Base-by-base conservation (phyloP, 805 yeast species). In the Sungouiozyma ichnusensis region DNA sequence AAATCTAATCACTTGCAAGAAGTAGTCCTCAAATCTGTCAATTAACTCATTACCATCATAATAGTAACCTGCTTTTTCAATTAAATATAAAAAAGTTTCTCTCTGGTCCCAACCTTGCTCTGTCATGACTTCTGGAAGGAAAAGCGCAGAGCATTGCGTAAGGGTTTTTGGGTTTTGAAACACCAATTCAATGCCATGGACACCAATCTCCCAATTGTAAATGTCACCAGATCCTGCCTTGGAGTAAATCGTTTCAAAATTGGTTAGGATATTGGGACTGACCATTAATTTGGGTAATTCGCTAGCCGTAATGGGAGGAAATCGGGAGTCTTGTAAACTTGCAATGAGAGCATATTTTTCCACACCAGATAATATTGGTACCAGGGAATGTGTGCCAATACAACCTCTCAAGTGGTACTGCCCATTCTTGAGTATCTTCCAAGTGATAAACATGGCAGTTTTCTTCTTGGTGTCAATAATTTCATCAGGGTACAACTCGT, bases 101-200 rank as follows among this genome's bases (percentile, higher is more conserved):
- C 66, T 63, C 40, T 51, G 44, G 49, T 72, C 73, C 95, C 96
- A 86, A 1, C 75, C 77, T 51, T 88, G 94, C 50, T 90, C 97
- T 3, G 65, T 70, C 17, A 96, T 94, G 1, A 92, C 97, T 35
- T 79, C 83, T 0, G 98, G 98, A 34, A 92, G 63, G 51, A 86
- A 92, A 0, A 97, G 92, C 0, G 97, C 86, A 39, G 81, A 74
- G 20, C 67, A 70, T 0, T 55, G 45, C 3, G 63, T 54, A 2
- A 72, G 70, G 6, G 56, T 50, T 3, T 35, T 41, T 3, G 62
- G 60, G 16, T 64, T 52, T 9, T 55, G 55, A 50, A 85, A 76
- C 15, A 64, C 57, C 4, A 87, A 72, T 42, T 77, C 70, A 16
- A 92, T 73, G 0, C 98, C 98, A 59, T 92, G 92, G 13, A 54